These are phyloP conservation scores for Trichoderma gamsii DNA, from an alignment of 495 filamentous ascomycete species.

Conservation along the genomic window DNA sequence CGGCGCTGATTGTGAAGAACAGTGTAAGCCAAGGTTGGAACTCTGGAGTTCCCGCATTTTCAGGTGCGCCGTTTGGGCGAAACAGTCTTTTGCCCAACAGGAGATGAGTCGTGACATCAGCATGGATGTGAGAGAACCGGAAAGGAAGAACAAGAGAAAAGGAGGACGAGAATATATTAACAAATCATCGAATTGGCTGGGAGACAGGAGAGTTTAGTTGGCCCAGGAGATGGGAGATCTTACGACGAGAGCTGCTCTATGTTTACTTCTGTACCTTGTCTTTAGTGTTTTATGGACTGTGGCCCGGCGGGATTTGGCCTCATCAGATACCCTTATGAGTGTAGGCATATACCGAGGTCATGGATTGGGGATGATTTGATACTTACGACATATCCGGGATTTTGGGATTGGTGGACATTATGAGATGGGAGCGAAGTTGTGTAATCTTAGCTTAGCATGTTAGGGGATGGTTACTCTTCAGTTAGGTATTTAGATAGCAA, in stretches of 20 bases:
- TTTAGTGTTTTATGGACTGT: conserved; percentile 10
- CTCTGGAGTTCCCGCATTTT: conserved; percentile 43
- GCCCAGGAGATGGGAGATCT: not conserved
- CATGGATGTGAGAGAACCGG: not conserved
- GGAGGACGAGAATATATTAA: not conserved
- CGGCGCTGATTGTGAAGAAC: conserved; percentile 90
- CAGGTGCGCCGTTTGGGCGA: conserved; percentile 21
- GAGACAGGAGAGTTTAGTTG: not conserved
- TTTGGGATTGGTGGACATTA: not conserved
- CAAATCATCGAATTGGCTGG: not conserved
- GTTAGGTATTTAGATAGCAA: no score
- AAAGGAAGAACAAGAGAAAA: not conserved
- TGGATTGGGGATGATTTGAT: not conserved
- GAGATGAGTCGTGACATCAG: not conserved
- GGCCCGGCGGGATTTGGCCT: conserved; percentile 4
- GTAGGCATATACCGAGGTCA: conserved; percentile 11
- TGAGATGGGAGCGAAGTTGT: not conserved
- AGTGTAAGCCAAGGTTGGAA: conserved; percentile 61
- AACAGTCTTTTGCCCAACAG: conserved; percentile 27
- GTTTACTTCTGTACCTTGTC: conserved; percentile 9
- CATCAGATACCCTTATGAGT: conserved; percentile 17
- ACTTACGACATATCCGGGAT: not conserved
- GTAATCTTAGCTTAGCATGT: not conserved
- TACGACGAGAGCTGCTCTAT: conserved; percentile 1
- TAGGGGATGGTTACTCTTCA: not conserved